phyloP scores from a whole-genome alignment of 1,284 basidiomycete genomes.

The Cryptococcus sp. region DNA sequence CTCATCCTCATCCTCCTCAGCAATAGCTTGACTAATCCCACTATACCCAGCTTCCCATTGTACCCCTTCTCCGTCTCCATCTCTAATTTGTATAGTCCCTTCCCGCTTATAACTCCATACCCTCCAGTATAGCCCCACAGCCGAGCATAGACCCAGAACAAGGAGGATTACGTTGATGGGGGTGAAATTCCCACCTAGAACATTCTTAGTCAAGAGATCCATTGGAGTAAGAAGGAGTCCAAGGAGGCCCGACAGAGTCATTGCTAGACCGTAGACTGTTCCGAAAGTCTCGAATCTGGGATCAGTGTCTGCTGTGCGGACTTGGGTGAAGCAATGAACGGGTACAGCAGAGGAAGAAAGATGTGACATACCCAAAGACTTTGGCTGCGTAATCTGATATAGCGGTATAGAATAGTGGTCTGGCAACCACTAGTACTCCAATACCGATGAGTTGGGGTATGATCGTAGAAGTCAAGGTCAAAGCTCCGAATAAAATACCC shows the following conservation, averaged over 20 bases:
- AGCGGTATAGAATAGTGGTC: constrained; percentile 46
- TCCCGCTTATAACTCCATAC: not conserved
- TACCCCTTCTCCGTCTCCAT: not conserved
- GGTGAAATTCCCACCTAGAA: constrained; percentile 37
- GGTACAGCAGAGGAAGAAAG: too few species aligned
- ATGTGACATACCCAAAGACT: constrained; percentile 24
- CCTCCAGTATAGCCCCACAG: constrained; percentile 2
- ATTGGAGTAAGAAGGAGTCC: constrained; percentile 42
- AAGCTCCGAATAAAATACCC: constrained; percentile 35
- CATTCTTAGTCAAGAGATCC: constrained; percentile 32
- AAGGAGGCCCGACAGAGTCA: constrained; percentile 44
- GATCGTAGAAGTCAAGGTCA: constrained; percentile 31
- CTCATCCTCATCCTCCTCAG: constrained; percentile 1
- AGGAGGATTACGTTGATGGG: constrained; percentile 27
- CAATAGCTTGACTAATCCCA: not conserved
- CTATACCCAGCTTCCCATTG: not conserved
- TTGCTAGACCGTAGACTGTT: constrained; percentile 31
- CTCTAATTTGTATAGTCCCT: not conserved
- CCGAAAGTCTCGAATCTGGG: constrained; percentile 13
- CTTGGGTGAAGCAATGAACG: not conserved
- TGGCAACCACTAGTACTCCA: constrained; percentile 37
- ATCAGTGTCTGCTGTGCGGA: not conserved
- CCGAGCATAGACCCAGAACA: constrained; percentile 20
- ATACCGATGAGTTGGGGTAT: constrained; percentile 40
- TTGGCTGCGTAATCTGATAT: constrained; percentile 37